A percentile compares a stretch with the other conserved stretches of the same genome.
Evolutionary conservation across 2,329 filamentous ascomycete genomes (phyloP).

Genomic region (Ceratocystiopsis sp.): DNA sequence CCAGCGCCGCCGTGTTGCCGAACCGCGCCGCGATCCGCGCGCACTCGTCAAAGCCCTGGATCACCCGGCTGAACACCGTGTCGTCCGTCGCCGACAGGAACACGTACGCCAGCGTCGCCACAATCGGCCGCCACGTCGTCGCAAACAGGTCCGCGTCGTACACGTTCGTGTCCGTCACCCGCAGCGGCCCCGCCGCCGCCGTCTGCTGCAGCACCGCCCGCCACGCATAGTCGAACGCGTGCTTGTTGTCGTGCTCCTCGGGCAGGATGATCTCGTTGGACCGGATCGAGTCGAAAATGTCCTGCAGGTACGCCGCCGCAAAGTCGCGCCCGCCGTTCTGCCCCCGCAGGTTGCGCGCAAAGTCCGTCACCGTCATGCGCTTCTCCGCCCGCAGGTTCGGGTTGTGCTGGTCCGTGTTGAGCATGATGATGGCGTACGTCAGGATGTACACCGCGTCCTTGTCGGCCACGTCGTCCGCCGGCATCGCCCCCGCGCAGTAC

Average conservation of each 20-base stretch:
- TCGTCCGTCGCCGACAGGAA: slow-evolving; percentile 99
- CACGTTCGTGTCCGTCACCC: slow-evolving; percentile 76
- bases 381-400: slow-evolving; percentile 65
- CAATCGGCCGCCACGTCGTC: slow-evolving; percentile 85
- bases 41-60: slow-evolving; percentile 91
- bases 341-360: slow-evolving; percentile 75
- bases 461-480: slow-evolving; percentile 60
- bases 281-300: slow-evolving; percentile 82
- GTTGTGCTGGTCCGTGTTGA: slow-evolving; percentile 95
- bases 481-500: slow-evolving; percentile 54
- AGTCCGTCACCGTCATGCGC: slow-evolving; percentile 73
- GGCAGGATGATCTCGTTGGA: slow-evolving; percentile 90
- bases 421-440: slow-evolving; percentile 90
- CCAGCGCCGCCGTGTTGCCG: slow-evolving; percentile 66
- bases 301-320: slow-evolving; percentile 61
- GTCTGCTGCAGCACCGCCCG: slow-evolving; percentile 83
- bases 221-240: slow-evolving; percentile 96
- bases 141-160: slow-evolving; percentile 97
- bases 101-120: slow-evolving; percentile 90
- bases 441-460: slow-evolving; percentile 81
- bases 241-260: slow-evolving; percentile 91
- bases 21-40: slow-evolving; percentile 82
- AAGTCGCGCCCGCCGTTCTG: slow-evolving; percentile 81
- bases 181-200: slow-evolving; percentile 53
- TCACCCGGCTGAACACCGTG: slow-evolving; percentile 80